phyloP scores from a whole-genome alignment of 75 land plant species.

The Cupressus sempervirens region DNA sequence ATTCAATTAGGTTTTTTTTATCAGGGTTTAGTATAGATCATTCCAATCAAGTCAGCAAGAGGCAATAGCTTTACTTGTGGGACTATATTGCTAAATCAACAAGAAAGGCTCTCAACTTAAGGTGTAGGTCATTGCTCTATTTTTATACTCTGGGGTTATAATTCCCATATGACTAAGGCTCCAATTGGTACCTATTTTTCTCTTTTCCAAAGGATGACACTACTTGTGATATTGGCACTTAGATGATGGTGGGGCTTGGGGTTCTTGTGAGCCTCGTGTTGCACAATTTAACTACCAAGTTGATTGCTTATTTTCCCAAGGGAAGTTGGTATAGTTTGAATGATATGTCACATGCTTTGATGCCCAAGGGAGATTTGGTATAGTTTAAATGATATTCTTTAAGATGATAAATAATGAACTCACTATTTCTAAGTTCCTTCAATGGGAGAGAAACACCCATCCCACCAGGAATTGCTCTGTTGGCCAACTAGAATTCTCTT shows the following conservation, averaged over 20 bases:
- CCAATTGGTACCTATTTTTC: conserved; percentile 35
- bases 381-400: no score
- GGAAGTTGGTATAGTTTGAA: conserved; percentile 37
- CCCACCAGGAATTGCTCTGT: no score
- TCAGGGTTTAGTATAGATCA: conserved; percentile 42
- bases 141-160: conserved; percentile 27
- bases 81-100: conserved; percentile 29
- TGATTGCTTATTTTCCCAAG: conserved; percentile 30
- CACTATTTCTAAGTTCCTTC: no score
- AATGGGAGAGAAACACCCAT: no score
- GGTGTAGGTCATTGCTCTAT: conserved; percentile 34
- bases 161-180: conserved; percentile 27
- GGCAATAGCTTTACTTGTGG: conserved; percentile 46
- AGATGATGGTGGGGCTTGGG: conserved; percentile 30
- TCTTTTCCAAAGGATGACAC: conserved; percentile 22
- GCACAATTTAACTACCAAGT: not conserved
- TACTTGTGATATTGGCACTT: conserved; percentile 16
- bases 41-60: conserved; percentile 4
- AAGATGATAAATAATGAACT: no score
- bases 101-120: conserved; percentile 17
- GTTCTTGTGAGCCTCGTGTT: conserved; percentile 35
- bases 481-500: no score
- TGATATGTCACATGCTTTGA: conserved; percentile 13
- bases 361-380: conserved; percentile 9
- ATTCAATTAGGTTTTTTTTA: conserved; percentile 42